phyloP scores from a whole-genome alignment of 768 basidiomycete species.

The Bullera alba region DNA sequence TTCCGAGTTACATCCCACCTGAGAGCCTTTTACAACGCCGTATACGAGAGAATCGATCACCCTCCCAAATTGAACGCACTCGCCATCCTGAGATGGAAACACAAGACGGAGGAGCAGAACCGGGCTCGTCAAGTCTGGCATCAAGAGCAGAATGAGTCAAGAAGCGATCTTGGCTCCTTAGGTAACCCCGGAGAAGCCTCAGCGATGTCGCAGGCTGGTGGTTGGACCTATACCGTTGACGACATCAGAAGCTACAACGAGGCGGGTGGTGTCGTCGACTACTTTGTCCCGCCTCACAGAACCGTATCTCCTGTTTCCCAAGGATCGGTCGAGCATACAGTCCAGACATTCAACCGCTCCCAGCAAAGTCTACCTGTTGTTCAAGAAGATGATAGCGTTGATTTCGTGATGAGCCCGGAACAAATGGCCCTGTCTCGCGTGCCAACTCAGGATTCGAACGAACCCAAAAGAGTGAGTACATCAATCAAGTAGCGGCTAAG shows the following conservation, averaged over 20 bases:
- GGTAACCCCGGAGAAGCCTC: not conserved
- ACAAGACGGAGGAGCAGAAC: slow-evolving; percentile 22
- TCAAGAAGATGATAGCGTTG: too few species aligned
- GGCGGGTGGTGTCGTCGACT: slow-evolving; percentile 29
- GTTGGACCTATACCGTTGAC: slow-evolving; percentile 29
- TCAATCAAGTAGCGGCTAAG: not conserved
- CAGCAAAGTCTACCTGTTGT: not conserved
- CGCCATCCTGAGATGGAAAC: slow-evolving; percentile 31
- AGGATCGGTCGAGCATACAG: not conserved
- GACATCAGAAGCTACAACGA: slow-evolving; percentile 30
- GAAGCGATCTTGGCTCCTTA: slow-evolving; percentile 5
- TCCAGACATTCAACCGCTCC: not conserved
- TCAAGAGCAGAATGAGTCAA: slow-evolving; percentile 9
- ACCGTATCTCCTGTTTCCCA: not conserved
- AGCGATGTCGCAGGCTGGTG: not conserved
- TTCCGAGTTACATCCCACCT: slow-evolving; percentile 24
- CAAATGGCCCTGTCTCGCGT: too few species aligned
- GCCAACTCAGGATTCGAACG: too few species aligned
- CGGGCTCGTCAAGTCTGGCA: slow-evolving; percentile 21
- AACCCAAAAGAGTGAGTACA: too few species aligned
- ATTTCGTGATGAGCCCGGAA: too few species aligned
- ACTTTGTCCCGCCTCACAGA: slow-evolving; percentile 30
- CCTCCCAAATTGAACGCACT: slow-evolving; percentile 32
- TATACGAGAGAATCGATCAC: slow-evolving; percentile 34
- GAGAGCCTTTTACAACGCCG: slow-evolving; percentile 28